A percentile compares a stretch with the other conserved stretches of the same genome.
Conservation (phyloP, 805 yeast species). For the Candida argentea region DNA sequence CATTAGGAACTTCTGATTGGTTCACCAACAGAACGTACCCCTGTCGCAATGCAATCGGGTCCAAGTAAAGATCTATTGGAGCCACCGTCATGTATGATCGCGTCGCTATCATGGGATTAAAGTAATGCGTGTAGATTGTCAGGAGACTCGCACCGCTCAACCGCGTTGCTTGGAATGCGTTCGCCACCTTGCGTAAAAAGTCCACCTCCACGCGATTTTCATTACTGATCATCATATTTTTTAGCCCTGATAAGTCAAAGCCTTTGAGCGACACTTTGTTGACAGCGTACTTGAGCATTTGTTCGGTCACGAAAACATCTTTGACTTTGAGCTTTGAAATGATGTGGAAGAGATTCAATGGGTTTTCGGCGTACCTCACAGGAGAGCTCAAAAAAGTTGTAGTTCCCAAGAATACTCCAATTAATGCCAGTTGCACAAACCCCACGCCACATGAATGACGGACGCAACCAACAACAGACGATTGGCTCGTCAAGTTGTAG, state of each 20-base stretch:
- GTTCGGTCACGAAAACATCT: slow-evolving; percentile 76
- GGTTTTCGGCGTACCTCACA: slow-evolving; percentile 64
- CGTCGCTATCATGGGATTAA: slow-evolving; percentile 76
- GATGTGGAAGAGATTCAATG: slow-evolving; percentile 59
- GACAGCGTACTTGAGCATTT: slow-evolving; percentile 70
- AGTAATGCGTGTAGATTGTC: slow-evolving; percentile 65
- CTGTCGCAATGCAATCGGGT: slow-evolving; percentile 80
- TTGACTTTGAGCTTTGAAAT: slow-evolving; percentile 71
- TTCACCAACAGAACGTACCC: slow-evolving; percentile 77
- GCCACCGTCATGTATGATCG: slow-evolving; percentile 84
- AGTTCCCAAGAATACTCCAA: slow-evolving; percentile 83
- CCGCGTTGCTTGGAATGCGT: slow-evolving; percentile 52
- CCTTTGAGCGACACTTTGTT: slow-evolving; percentile 50
- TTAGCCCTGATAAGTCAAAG: slow-evolving; percentile 50
- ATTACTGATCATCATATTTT: slow-evolving; percentile 77
- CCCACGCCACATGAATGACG: slow-evolving; percentile 82
- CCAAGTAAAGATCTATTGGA: slow-evolving; percentile 79
- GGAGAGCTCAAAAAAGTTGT: slow-evolving; percentile 77
- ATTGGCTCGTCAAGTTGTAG: slow-evolving; percentile 63
- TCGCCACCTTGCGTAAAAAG: slow-evolving; percentile 46
- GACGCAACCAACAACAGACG: slow-evolving; percentile 77
- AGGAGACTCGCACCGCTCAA: slow-evolving; percentile 62
- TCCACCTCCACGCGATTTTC: slow-evolving; percentile 63
- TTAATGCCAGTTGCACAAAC: slow-evolving; percentile 69
- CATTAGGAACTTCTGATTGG: slow-evolving; percentile 57